Evolutionary conservation across 2,329 filamentous ascomycete genomes (phyloP), one percentile per base, ranked within the genome.

Genomic region (Apiospora kogelbergensis): DNA sequence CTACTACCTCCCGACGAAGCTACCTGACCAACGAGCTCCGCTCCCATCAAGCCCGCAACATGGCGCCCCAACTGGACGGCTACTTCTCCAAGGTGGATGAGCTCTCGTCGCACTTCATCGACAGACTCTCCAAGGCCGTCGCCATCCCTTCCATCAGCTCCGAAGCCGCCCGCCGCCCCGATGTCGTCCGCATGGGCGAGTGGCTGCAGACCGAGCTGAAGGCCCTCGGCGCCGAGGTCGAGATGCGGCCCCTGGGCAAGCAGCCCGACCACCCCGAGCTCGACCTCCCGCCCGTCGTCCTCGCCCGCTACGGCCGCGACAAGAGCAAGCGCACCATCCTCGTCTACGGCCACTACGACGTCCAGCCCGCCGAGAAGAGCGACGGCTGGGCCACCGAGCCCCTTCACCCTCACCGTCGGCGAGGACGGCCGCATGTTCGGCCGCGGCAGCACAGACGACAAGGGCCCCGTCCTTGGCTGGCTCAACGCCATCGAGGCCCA

Each of bases 281-380:
- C 74, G 91, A 97, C 68, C 91, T 99, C 20, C 96, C 96, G 3
- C 96, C 96, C 1, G 95, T 97, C 66, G 90, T 99, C 68, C 89
- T 99, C 72, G 95, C 91, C 65, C 91, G 96, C 74, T 98, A 98
- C 81, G 95, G 96, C 74, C 93, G 89, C 81, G 95, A 98, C 81
- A 91, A 92, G 81, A 93, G 89, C 81, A 99, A 98, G 89, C 90
- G 93, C 70, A 98, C 95, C 44, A 96, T 99, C 74, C 87, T 99
- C 71, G 94, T 99, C 63, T 99, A 99, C 79, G 96, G 96, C 64
- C 96, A 99, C 85, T 99, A 99, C 84, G 96, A 99, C 80, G 96
- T 99, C 44, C 96, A 99, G 84, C 96, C 96, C 33, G 96, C 96
- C 42, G 88, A 95, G 78, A 93, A 93, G 85, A 93, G 92, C 74